A percentile compares a stretch with the other conserved stretches of the same genome.
These are phyloP conservation scores for Trametes coccinea DNA, from an alignment of 768 basidiomycete genomes.

Conservation along the genomic window DNA sequence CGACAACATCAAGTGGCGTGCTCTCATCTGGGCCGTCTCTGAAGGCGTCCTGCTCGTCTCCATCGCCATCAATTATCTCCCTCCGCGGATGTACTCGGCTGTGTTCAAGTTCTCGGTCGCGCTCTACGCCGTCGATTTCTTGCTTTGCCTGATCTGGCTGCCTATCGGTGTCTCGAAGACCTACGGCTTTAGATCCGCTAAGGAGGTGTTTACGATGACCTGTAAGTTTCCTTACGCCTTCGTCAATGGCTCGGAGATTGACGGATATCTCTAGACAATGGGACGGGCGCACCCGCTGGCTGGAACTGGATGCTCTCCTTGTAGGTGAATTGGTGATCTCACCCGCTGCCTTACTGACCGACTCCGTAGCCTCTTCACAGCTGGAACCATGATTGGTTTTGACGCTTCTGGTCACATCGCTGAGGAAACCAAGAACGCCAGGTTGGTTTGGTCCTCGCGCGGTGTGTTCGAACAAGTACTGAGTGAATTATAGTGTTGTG, in stretches of 20 bases:
- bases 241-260: neutral
- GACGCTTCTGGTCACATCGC: slow-evolving; percentile 47
- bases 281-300: slow-evolving; percentile 79
- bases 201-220: slow-evolving; percentile 80
- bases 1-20: slow-evolving; percentile 81
- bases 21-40: slow-evolving; percentile 80
- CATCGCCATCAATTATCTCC: slow-evolving; percentile 83
- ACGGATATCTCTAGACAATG: slow-evolving; percentile 62
- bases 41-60: slow-evolving; percentile 70
- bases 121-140: slow-evolving; percentile 83
- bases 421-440: slow-evolving; percentile 36
- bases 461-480: neutral
- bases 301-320: slow-evolving; percentile 95
- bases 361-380: slow-evolving; percentile 68
- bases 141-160: slow-evolving; percentile 88
- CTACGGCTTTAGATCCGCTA: slow-evolving; percentile 84
- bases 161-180: slow-evolving; percentile 88
- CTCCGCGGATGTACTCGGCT: slow-evolving; percentile 68
- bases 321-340: slow-evolving; percentile 41
- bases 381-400: slow-evolving; percentile 88
- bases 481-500: slow-evolving; percentile 50
- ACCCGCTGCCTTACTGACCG: neutral
- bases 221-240: slow-evolving; percentile 45
- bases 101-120: slow-evolving; percentile 77
- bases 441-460: slow-evolving; percentile 16